Evolutionary conservation across 345 rosid genomes (phyloP), one percentile per base, ranked within the genome.

Genomic region (Reutealis trisperma): DNA sequence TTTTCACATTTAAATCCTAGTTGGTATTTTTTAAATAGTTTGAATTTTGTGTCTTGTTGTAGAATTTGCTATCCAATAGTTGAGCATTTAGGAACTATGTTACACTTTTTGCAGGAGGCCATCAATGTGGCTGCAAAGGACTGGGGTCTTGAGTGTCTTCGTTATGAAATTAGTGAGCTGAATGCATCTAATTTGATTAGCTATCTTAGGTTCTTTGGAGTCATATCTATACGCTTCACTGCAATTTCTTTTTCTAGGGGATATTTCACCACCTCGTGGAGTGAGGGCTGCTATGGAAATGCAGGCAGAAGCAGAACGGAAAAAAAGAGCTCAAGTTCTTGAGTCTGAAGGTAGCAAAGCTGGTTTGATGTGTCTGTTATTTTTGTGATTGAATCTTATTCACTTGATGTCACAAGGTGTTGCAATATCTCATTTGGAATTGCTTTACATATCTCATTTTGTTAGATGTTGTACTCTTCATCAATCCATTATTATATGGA

Each of bases 221-320:
- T 12, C 65, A 14, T 45, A 18, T 45, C 37, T 12, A 37, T 19
- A 22, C 75, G 44, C 12, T 16, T 74, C 18, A 54, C 55, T 75
- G 73, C 67, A 57, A 15, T 58, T 61, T 81, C 64, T 74, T 71
- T n/a, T 37, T 75, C 32, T 76, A 96, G 99, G 97, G 97, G 99
- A 92, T 84, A 94, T 96, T 85, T 87, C 92, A 86, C 98, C 98
- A 30, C 99, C 98, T 69, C 85, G 87, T 62, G 97, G 97, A 77
- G 93, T 96, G 83, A 87, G 90, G 82, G 88, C 77, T 76, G 99
- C 99, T 78, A 96, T 96, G 99, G 99, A 94, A 86, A 91, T 92
- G 98, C 99, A 96, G 82, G 98, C 97, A 79, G 99, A 96, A 87
- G 99, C 98, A 68, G 98, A 96, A 75, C 97, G 96, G 78, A 96